Conservation (phyloP, 352 stramenopile genomes). For the Paralagenidium karlingii region DNA sequence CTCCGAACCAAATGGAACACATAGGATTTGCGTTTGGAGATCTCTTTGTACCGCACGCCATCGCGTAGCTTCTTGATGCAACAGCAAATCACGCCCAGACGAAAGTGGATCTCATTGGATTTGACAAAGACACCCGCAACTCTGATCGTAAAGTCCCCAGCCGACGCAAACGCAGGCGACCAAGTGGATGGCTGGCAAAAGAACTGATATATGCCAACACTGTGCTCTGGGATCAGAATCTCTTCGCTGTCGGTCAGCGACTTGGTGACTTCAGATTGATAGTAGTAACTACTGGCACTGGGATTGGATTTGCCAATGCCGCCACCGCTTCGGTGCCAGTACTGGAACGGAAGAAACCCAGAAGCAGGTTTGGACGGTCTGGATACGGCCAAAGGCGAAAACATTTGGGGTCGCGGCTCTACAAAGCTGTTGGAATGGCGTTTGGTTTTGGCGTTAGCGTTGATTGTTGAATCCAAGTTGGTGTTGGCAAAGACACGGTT, state of each 20-base stretch:
- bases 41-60: conserved; percentile 13
- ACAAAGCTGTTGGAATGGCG: too few species aligned
- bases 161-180: conserved; percentile 59
- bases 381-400: too few species aligned
- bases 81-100: conserved; percentile 45
- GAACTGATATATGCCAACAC: conserved; percentile 45
- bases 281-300: too few species aligned
- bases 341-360: too few species aligned
- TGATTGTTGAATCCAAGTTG: too few species aligned
- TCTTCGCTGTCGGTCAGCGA: conserved; percentile 41
- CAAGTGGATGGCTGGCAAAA: conserved; percentile 53
- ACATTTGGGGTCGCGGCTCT: too few species aligned
- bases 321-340: too few species aligned
- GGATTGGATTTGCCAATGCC: too few species aligned
- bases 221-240: conserved; percentile 48
- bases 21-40: conserved; percentile 50
- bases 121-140: conserved; percentile 27
- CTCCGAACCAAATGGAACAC: conserved; percentile 41
- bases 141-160: conserved; percentile 68
- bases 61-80: conserved; percentile 39
- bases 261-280: too few species aligned
- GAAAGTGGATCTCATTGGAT: conserved; percentile 25
- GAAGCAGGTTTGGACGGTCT: too few species aligned
- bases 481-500: too few species aligned
- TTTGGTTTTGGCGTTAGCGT: too few species aligned